Conservation (phyloP, 78 protist species). For the slime mould (Dictyostelium discoideum) region dicty_2.7 NC_007088.5:5854001-5854500, state of each 20-base stretch:
- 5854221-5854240: background rate
- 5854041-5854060: background rate
- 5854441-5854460: background rate
- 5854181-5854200: background rate
- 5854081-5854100: background rate
- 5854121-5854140: background rate
- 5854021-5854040: no score
- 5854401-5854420: background rate
- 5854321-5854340: background rate
- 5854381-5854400: conserved; percentile 11
- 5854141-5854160: background rate
- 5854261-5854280: conserved; percentile 3
- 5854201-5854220: background rate
- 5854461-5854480: background rate
- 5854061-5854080: no score
- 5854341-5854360: background rate
- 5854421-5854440: background rate
- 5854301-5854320: background rate
- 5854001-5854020: no score
- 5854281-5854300: background rate
- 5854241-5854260: background rate
- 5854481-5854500: no score
- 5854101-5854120: background rate
- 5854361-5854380: background rate
- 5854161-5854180: background rate